Percentiles rank a stretch among this genome's conserved stretches.
Evolutionary conservation across 2,329 filamentous ascomycete species (phyloP).

Genomic region (Seiridium unicorne): DNA sequence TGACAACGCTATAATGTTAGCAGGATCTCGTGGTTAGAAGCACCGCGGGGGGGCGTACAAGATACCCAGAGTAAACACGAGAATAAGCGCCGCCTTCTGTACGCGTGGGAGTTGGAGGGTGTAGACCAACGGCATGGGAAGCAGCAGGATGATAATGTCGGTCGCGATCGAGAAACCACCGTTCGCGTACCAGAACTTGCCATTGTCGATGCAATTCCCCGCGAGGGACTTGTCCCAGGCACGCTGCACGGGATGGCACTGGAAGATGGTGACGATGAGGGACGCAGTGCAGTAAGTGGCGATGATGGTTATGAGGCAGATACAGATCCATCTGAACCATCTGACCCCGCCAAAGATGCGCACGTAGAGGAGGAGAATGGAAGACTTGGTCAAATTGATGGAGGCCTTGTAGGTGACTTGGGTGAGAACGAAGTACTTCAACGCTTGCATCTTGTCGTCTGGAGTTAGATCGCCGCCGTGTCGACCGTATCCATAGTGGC

Average conservation of each 20-base stretch:
- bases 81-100: conserved; percentile 36
- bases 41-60: conserved; percentile 29
- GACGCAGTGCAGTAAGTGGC: conserved; percentile 24
- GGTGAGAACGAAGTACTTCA: conserved; percentile 29
- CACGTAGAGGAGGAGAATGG: conserved; percentile 29
- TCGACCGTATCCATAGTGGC: conserved; percentile 27
- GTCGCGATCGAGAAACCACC: conserved; percentile 38
- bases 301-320: conserved; percentile 19
- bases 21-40: background rate
- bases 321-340: conserved; percentile 27
- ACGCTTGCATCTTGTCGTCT: conserved; percentile 17
- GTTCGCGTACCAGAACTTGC: conserved; percentile 40
- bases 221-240: conserved; percentile 25
- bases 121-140: conserved; percentile 39
- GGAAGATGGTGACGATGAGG: conserved; percentile 27
- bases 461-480: conserved; percentile 16
- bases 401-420: conserved; percentile 32
- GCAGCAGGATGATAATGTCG: conserved; percentile 36
- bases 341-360: conserved; percentile 27
- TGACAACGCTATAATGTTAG: conserved; percentile 19
- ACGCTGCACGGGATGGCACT: conserved; percentile 27
- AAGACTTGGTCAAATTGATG: conserved; percentile 30
- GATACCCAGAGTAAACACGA: conserved; percentile 38
- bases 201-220: conserved; percentile 33
- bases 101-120: conserved; percentile 33